Conservation (phyloP, 345 rosid species). For the Pugionium dolabratum region DNA sequence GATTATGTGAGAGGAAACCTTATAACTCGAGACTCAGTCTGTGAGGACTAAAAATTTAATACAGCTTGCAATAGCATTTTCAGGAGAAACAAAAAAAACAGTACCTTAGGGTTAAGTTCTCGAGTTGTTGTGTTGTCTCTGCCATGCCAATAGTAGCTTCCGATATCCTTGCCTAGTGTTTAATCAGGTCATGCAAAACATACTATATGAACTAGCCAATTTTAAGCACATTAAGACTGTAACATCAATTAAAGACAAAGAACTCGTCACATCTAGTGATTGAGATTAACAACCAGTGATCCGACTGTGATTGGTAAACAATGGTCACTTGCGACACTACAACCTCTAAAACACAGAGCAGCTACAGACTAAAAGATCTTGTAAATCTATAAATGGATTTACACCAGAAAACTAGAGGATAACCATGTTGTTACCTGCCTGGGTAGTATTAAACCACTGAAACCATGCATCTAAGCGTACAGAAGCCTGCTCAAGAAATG, state of each 20-base stretch:
- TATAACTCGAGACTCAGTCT: conserved; percentile 2
- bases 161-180: conserved; percentile 65
- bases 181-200: not conserved
- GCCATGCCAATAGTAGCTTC: conserved; percentile 96
- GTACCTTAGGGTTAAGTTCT: conserved; percentile 95
- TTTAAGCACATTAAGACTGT: conserved; percentile 14
- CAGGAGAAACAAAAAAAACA: conserved; percentile 21
- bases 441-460: conserved; percentile 92
- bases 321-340: conserved; percentile 13
- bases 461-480: conserved; percentile 93
- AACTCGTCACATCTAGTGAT: not conserved
- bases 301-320: conserved; percentile 16
- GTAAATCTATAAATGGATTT: conserved; percentile 11
- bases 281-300: conserved; percentile 13
- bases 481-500: conserved; percentile 74
- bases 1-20: not conserved
- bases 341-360: conserved; percentile 17
- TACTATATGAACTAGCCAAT: conserved; percentile 9
- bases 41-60: too few relatives aligned
- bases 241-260: conserved; percentile 2
- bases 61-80: conserved; percentile 18
- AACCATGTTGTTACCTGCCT: conserved; percentile 59
- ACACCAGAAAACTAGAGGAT: conserved; percentile 8
- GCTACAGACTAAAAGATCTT: not conserved
- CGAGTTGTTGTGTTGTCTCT: conserved; percentile 66